phyloP scores from a whole-genome alignment of 1,284 basidiomycete species.

The Malassezia nana region DNA sequence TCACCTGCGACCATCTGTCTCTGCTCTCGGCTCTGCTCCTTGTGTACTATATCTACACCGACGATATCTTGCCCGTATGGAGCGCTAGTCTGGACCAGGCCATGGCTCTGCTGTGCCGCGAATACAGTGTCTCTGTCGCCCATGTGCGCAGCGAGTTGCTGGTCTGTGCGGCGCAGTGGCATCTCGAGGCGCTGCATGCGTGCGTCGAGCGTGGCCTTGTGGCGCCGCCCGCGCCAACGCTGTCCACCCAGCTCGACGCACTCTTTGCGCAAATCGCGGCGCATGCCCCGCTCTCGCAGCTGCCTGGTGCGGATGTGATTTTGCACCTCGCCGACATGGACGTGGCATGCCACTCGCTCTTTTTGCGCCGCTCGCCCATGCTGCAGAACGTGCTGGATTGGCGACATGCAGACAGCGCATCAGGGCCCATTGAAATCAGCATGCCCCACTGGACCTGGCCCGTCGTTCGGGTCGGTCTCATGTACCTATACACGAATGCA shows the following conservation, averaged over 20 bases:
- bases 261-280: constrained; percentile 49
- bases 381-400: constrained; percentile 75
- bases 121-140: constrained; percentile 58
- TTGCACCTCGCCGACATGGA: constrained; percentile 63
- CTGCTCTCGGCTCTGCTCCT: constrained; percentile 64
- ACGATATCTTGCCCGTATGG: constrained; percentile 73
- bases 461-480: constrained; percentile 66
- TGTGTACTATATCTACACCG: constrained; percentile 76
- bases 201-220: constrained; percentile 49
- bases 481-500: constrained; percentile 69
- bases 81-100: constrained; percentile 61
- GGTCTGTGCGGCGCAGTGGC: constrained; percentile 54
- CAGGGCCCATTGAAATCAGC: constrained; percentile 58
- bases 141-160: constrained; percentile 56
- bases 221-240: constrained; percentile 50
- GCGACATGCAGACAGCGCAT: constrained; percentile 64
- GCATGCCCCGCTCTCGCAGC: neutral
- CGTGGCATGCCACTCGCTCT: constrained; percentile 62
- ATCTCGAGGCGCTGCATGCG: constrained; percentile 47
- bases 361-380: constrained; percentile 73
- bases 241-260: constrained; percentile 53
- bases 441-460: constrained; percentile 67
- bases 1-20: constrained; percentile 51
- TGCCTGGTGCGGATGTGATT: constrained; percentile 56
- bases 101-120: constrained; percentile 51